Conservation (phyloP, 2,329 filamentous ascomycete genomes). For the Trichoderma polysporum region DNA sequence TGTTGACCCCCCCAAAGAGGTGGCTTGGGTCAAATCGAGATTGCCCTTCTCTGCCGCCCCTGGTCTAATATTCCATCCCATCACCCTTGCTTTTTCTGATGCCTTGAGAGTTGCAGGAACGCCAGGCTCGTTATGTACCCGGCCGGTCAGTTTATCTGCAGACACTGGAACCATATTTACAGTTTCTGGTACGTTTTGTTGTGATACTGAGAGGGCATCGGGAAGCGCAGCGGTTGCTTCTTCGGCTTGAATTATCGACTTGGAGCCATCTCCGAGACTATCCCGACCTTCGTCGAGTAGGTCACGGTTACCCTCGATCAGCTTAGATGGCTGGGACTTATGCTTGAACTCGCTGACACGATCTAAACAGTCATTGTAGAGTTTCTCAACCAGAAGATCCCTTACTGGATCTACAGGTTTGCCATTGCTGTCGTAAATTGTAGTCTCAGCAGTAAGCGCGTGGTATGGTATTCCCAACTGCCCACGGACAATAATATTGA, state of each 20-base stretch:
- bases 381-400: constrained; percentile 81
- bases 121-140: constrained; percentile 69
- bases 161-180: constrained; percentile 62
- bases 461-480: constrained; percentile 89
- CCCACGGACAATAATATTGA: constrained; percentile 86
- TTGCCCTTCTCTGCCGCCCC: constrained; percentile 63
- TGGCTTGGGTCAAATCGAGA: constrained; percentile 68
- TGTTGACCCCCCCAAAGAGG: constrained; percentile 65
- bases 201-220: constrained; percentile 52
- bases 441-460: constrained; percentile 73
- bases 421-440: constrained; percentile 83
- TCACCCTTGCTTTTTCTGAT: constrained; percentile 70
- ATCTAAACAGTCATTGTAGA: constrained; percentile 94
- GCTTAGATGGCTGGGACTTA: constrained; percentile 66
- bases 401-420: constrained; percentile 72
- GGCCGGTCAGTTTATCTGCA: constrained; percentile 68
- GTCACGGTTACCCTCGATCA: constrained; percentile 78
- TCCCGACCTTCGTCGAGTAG: constrained; percentile 83
- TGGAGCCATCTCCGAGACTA: constrained; percentile 64
- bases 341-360: constrained; percentile 88
- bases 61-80: constrained; percentile 77
- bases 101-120: constrained; percentile 69
- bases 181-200: constrained; percentile 54
- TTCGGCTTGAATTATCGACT: constrained; percentile 70
- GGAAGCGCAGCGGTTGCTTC: constrained; percentile 64